Evolutionary conservation across 2,329 filamentous ascomycete species (phyloP).

Genomic region (Alternaria brassicicola): DNA sequence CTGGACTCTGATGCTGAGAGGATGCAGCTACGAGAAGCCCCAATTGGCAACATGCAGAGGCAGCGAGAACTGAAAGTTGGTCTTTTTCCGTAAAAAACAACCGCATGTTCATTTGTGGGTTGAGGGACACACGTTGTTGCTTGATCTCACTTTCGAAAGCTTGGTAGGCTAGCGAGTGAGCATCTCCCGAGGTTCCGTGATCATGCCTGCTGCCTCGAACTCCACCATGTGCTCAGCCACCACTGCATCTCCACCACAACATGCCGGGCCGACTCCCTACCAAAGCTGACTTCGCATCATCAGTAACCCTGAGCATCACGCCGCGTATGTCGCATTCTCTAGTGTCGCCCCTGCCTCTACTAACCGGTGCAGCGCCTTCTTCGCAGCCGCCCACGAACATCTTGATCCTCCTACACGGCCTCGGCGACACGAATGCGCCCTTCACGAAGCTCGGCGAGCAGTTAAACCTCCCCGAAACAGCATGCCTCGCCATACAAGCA

Average conservation of each 20-base stretch:
- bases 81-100: background rate
- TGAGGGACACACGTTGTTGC: background rate
- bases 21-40: background rate
- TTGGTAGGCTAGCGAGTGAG: constrained; percentile 24
- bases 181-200: constrained; percentile 23
- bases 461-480: constrained; percentile 76
- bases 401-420: constrained; percentile 81
- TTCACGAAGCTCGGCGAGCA: constrained; percentile 73
- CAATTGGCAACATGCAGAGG: background rate
- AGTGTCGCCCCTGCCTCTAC: background rate
- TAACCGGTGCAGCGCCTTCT: constrained; percentile 44
- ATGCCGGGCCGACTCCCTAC: constrained; percentile 54
- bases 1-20: background rate
- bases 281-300: constrained; percentile 51
- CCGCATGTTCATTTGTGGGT: background rate
- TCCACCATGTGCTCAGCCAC: constrained; percentile 22
- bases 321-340: constrained; percentile 49
- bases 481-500: constrained; percentile 75
- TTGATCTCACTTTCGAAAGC: constrained; percentile 8
- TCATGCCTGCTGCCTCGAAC: background rate
- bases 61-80: background rate
- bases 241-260: constrained; percentile 19
- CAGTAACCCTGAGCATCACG: constrained; percentile 51
- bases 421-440: constrained; percentile 74
- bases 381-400: constrained; percentile 71